Conservation (phyloP, 1,284 basidiomycete species). For the Waitea zeae region DNA sequence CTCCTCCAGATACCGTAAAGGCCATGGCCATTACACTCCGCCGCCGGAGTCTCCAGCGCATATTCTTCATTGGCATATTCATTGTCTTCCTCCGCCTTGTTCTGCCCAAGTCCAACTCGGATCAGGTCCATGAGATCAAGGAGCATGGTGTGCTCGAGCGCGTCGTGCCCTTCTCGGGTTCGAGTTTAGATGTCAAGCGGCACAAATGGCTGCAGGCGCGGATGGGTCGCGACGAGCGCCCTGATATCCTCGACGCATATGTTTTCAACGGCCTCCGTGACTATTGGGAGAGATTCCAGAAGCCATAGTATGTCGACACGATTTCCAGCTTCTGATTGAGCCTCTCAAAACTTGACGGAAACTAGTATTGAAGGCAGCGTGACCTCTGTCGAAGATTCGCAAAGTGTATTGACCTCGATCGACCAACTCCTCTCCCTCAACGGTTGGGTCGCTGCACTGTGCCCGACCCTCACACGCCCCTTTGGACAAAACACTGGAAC, state of each 20-base stretch:
- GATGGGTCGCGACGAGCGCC: slow-evolving; percentile 67
- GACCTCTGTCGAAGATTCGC: slow-evolving; percentile 75
- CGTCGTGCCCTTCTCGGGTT: slow-evolving; percentile 66
- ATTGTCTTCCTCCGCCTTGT: slow-evolving; percentile 25
- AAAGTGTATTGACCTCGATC: slow-evolving; percentile 72
- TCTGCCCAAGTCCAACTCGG: slow-evolving; percentile 13
- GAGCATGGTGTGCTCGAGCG: slow-evolving; percentile 75
- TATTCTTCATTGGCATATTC: slow-evolving; percentile 16
- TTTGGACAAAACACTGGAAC: slow-evolving; percentile 80
- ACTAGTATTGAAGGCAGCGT: slow-evolving; percentile 60
- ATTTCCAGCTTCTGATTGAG: not conserved
- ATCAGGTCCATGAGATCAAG: slow-evolving; percentile 36
- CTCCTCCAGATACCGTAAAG: too few species aligned
- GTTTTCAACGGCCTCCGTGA: slow-evolving; percentile 65
- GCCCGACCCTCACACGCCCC: slow-evolving; percentile 77
- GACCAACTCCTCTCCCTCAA: slow-evolving; percentile 85
- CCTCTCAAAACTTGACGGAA: not conserved
- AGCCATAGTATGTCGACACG: slow-evolving; percentile 53
- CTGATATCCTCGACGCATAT: slow-evolving; percentile 63
- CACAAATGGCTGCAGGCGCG: slow-evolving; percentile 77
- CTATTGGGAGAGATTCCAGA: slow-evolving; percentile 83
- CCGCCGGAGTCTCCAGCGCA: slow-evolving; percentile 17
- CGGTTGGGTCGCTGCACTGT: slow-evolving; percentile 97
- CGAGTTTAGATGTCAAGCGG: slow-evolving; percentile 70
- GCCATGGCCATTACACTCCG: slow-evolving; percentile 18